These are phyloP conservation scores for Candida railenensis DNA, from an alignment of 805 yeast species.

Conservation along the genomic window DNA sequence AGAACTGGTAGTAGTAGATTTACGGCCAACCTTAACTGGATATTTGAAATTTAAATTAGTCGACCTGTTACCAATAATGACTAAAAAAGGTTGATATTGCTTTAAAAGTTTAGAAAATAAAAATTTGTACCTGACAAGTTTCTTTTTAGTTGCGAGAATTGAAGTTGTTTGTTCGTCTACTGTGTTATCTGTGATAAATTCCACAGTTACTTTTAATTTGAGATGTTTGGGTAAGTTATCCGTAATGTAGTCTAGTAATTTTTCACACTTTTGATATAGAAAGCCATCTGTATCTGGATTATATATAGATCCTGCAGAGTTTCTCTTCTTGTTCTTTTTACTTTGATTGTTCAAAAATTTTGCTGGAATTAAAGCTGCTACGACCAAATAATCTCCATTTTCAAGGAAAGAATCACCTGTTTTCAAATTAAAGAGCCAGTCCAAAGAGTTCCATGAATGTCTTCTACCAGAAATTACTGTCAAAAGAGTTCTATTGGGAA, in stretches of 20 bases:
- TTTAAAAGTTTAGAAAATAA: slow-evolving; percentile 35
- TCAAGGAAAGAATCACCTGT: slow-evolving; percentile 20
- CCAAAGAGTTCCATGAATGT: slow-evolving; percentile 44
- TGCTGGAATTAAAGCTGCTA: slow-evolving; percentile 33
- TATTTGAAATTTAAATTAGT: slow-evolving; percentile 43
- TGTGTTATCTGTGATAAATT: slow-evolving; percentile 28
- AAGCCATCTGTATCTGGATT: slow-evolving; percentile 15
- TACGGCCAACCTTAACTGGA: slow-evolving; percentile 22
- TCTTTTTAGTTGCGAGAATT: slow-evolving; percentile 3
- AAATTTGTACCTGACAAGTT: slow-evolving; percentile 27
- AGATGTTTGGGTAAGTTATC: slow-evolving; percentile 15
- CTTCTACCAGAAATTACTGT: slow-evolving; percentile 39
- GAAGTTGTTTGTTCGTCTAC: neutral
- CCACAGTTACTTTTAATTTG: slow-evolving; percentile 38
- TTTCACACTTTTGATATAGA: slow-evolving; percentile 23
- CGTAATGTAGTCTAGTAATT: slow-evolving; percentile 23
- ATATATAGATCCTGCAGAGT: slow-evolving; percentile 1
- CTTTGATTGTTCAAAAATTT: slow-evolving; percentile 10
- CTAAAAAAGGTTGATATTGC: slow-evolving; percentile 41
- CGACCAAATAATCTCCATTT: slow-evolving; percentile 39
- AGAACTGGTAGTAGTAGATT: slow-evolving; percentile 1
- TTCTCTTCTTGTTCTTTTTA: slow-evolving; percentile 9
- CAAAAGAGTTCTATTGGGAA: slow-evolving; percentile 30
- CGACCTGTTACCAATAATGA: slow-evolving; percentile 38
- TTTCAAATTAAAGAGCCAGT: slow-evolving; percentile 32